Evolutionary conservation across 164 flowering plant species (phyloP), one percentile per base, ranked within the genome.

Genomic region (Piper longum): DNA sequence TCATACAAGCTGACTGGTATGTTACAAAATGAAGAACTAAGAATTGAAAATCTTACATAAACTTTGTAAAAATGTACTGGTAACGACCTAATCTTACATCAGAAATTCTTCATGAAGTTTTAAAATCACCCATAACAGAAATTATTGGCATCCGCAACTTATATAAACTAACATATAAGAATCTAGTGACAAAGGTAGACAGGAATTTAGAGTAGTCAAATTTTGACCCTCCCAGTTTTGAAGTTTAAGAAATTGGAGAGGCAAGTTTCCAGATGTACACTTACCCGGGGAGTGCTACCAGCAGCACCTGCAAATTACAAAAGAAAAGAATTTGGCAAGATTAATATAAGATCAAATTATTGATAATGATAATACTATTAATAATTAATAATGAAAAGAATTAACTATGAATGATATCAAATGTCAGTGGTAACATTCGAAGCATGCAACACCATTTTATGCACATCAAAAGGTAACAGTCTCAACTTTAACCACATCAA

Each of bases 221-320:
- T 6, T 5, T 5, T 6, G 48, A 2, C 11, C 8, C 0, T 14
- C 51, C 41, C 7, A 18, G 54, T 9, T 40, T 5, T 18, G 36
- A 26, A 26, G 36, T n/a, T n/a, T 41, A 5, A 59, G 5, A 51
- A 48, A 59, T 26, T 41, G 48, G 48, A 59, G 52, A 45, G 16
- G 52, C n/a, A 12, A 4, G 6, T 41, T 8, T 39, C 11, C 14
- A 7, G 3, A 26, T 4, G 9, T 18, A 3, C 26, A 7, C 41
- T 70, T 74, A 82, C 88, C 86, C 81, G 75, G 42, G 80, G 41
- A 39, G 61, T 16, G 44, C 54, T 64, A 58, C 65, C 52, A 48
- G 12, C 14, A 48, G 67, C 64, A 69, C 85, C 84, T 80, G 79
- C 42, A 44, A 65, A 41, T 26, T 58, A 48, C 19, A 48, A 1